phyloP scores from a whole-genome alignment of 192 early-diverging fungal species.

The Backusella mclennaniae region DNA sequence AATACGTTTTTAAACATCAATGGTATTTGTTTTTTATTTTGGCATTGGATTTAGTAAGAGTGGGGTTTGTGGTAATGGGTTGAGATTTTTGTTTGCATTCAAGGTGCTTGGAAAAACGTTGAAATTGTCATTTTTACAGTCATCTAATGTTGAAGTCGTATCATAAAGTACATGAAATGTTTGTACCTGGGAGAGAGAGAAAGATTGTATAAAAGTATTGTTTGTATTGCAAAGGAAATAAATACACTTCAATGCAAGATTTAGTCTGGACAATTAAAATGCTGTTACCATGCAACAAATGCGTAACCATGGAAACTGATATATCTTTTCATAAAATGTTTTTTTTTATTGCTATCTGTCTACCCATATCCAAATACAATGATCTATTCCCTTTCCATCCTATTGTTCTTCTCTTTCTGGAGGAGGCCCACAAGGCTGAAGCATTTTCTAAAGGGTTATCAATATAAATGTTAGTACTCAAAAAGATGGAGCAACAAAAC shows the following conservation, averaged over 20 bases:
- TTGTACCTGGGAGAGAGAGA: neutral
- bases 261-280: no score
- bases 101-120: neutral
- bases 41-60: neutral
- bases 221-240: no score
- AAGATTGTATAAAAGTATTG: no score
- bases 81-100: no score
- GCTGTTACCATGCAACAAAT: no score
- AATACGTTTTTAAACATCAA: neutral
- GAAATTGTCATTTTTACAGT: no score
- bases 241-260: no score
- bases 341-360: no score
- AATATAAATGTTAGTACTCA: neutral
- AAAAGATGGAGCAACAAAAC: neutral
- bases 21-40: neutral
- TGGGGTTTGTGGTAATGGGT: no score
- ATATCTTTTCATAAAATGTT: neutral
- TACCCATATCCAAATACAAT: no score
- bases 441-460: constrained; percentile 55
- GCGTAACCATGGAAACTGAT: no score
- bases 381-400: neutral
- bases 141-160: no score
- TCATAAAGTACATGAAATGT: neutral
- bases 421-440: constrained; percentile 62
- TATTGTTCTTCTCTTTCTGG: constrained; percentile 48